These are phyloP conservation scores for Exophiala phaeomuriformis DNA, from an alignment of 2,329 filamentous ascomycete genomes.

Conservation along the genomic window DNA sequence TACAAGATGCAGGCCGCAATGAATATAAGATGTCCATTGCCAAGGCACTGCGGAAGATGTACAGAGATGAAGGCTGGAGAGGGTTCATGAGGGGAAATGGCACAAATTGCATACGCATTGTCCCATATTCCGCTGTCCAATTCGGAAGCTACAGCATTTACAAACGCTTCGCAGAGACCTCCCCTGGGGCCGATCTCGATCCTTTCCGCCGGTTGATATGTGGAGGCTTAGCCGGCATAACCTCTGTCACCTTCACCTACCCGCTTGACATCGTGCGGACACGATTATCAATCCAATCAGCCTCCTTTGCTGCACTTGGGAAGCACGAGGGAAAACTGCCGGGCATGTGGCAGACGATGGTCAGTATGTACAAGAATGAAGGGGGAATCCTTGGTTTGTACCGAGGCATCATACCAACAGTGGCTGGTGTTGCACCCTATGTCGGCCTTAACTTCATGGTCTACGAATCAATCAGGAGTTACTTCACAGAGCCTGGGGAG, in stretches of 20 bases:
- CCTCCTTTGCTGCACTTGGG: slow-evolving; percentile 78
- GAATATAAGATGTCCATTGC: slow-evolving; percentile 91
- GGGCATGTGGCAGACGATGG: slow-evolving; percentile 84
- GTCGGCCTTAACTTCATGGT: slow-evolving; percentile 98
- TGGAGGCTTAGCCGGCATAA: slow-evolving; percentile 86
- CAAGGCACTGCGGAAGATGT: slow-evolving; percentile 89
- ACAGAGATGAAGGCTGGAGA: slow-evolving; percentile 90
- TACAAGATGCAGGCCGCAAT: slow-evolving; percentile 81
- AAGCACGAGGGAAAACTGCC: slow-evolving; percentile 61
- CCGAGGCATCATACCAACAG: slow-evolving; percentile 84
- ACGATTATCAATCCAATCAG: slow-evolving; percentile 88
- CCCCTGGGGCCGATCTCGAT: slow-evolving; percentile 65
- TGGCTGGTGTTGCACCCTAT: slow-evolving; percentile 92
- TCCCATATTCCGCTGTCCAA: slow-evolving; percentile 95
- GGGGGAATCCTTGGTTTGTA: slow-evolving; percentile 83
- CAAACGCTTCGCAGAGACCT: slow-evolving; percentile 74
- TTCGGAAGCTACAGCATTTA: slow-evolving; percentile 98
- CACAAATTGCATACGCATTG: slow-evolving; percentile 95
- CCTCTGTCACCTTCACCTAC: slow-evolving; percentile 90
- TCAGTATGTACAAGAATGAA: slow-evolving; percentile 80
- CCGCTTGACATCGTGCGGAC: slow-evolving; percentile 97
- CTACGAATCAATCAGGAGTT: slow-evolving; percentile 79
- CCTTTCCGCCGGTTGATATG: slow-evolving; percentile 74
- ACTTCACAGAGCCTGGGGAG: slow-evolving; percentile 80
- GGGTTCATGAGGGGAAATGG: slow-evolving; percentile 98